Evolutionary conservation across 257 asterid genomes (phyloP).

Genomic region (Rehmannia glutinosa): DNA sequence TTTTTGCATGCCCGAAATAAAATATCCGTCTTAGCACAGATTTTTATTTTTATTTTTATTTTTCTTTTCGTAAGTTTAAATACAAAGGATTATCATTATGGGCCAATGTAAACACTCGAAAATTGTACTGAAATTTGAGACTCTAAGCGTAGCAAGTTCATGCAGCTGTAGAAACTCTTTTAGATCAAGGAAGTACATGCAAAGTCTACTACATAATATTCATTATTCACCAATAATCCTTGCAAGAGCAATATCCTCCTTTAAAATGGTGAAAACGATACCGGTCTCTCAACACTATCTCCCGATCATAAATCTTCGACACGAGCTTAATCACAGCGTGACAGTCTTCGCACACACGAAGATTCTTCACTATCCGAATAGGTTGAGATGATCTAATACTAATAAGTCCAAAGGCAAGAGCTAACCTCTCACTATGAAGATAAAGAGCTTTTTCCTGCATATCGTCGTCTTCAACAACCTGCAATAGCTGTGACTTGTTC

Average conservation of each 20-base stretch:
- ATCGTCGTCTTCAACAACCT: conserved; percentile 62
- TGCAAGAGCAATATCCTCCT: conserved; percentile 61
- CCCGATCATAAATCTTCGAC: conserved; percentile 58
- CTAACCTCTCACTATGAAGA: conserved; percentile 75
- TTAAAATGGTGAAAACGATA: conserved; percentile 77
- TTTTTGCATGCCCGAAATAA: too few species aligned
- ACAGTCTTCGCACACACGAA: conserved; percentile 74
- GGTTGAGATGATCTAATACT: conserved; percentile 40
- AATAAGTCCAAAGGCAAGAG: conserved; percentile 69
- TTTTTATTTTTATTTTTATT: too few species aligned
- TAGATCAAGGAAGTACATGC: background rate
- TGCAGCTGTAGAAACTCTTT: background rate
- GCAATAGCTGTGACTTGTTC: conserved; percentile 57
- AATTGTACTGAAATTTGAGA: background rate
- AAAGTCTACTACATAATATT: background rate
- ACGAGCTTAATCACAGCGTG: conserved; percentile 62
- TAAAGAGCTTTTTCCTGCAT: conserved; percentile 63
- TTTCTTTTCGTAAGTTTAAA: too few species aligned
- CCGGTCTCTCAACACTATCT: conserved; percentile 67
- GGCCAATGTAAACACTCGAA: background rate
- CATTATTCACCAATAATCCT: conserved; percentile 62
- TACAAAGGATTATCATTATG: too few species aligned
- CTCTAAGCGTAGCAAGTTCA: background rate
- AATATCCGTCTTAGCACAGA: too few species aligned
- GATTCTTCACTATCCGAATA: conserved; percentile 65